Conservation (phyloP, 768 basidiomycete species). For the Leccinum olivaceopallidum region DNA sequence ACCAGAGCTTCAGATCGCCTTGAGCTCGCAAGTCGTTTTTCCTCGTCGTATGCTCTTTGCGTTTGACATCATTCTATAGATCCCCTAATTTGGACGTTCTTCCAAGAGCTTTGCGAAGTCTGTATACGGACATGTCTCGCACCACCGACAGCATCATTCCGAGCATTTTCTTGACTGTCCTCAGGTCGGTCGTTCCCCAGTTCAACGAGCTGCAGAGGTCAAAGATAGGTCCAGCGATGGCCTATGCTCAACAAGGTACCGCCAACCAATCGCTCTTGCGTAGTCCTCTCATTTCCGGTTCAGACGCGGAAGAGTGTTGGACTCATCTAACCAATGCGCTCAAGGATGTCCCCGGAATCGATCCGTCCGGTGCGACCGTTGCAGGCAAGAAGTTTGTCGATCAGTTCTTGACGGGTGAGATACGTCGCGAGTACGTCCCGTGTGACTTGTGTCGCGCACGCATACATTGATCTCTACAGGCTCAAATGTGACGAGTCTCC, state of each 20-base stretch:
- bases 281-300: conserved; percentile 9
- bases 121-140: conserved; percentile 71
- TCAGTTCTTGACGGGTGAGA: conserved; percentile 77
- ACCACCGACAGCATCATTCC: conserved; percentile 82
- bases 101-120: conserved; percentile 56
- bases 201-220: conserved; percentile 73
- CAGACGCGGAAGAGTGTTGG: conserved; percentile 92
- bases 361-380: conserved; percentile 30
- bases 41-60: neutral
- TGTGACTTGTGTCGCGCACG: neutral
- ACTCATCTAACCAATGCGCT: conserved; percentile 35
- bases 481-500: conserved; percentile 80
- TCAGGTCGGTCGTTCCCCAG: conserved; percentile 84
- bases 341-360: conserved; percentile 61
- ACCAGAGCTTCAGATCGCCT: conserved; percentile 80
- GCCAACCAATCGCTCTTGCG: neutral
- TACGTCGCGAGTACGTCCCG: conserved; percentile 60
- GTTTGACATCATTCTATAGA: conserved; percentile 12
- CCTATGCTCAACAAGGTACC: conserved; percentile 80
- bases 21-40: conserved; percentile 48
- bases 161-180: conserved; percentile 57
- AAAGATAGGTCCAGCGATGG: conserved; percentile 40
- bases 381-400: conserved; percentile 64
- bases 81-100: conserved; percentile 44
- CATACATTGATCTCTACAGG: conserved; percentile 43